Base-by-base conservation (phyloP, 805 yeast species). In the Wickerhamiella brachini region DNA sequence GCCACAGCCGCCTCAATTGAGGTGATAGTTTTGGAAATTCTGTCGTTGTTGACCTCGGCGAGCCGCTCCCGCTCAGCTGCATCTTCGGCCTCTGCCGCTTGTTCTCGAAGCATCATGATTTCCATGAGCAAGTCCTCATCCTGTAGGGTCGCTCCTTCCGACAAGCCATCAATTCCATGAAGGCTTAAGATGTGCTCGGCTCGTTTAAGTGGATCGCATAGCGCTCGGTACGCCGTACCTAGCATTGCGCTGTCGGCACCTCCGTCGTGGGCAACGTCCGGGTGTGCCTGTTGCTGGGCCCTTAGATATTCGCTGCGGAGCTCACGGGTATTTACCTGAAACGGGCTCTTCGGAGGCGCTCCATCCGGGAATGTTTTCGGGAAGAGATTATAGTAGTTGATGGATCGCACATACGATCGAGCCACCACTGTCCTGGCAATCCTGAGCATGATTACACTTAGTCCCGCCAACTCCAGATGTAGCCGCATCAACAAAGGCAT, bases 41-140 rank as follows among this genome's bases (percentile, higher is more conserved):
- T 71, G 18, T 55, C 63, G 34, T 79, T 74, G 58, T 87, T 88
- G 51, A 78, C 83, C 9, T 55, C 59, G 29, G 74, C 71, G 42
- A 87, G 61, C 0, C 58, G 65, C 1, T 66, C 73, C 31, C 85
- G 70, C 47, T 85, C 95, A 2, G 71, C 67, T 48, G 78, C 83
- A 49, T 66, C 68, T 1, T 70, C 68, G 5, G 86, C 81, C 56
- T 78, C 78, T 54, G 85, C 94, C 52, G 89, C 68, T 43, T 78
- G 76, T 65, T 90, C 98, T 63, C 89, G 93, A 4, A 86, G 79
- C 56, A 87, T 94, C 67, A 90, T 70, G 21, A 90, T 83, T 44
- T 78, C 78, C 81, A 86, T 77, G 42, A 90, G 68, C 61, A 85
- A 68, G 15, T 70, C 74, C 52, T 64, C 77, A 47, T 68, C 47